These are phyloP conservation scores for Penicillium sp. DNA, from an alignment of 2,329 filamentous ascomycete genomes.

Conservation along the genomic window DNA sequence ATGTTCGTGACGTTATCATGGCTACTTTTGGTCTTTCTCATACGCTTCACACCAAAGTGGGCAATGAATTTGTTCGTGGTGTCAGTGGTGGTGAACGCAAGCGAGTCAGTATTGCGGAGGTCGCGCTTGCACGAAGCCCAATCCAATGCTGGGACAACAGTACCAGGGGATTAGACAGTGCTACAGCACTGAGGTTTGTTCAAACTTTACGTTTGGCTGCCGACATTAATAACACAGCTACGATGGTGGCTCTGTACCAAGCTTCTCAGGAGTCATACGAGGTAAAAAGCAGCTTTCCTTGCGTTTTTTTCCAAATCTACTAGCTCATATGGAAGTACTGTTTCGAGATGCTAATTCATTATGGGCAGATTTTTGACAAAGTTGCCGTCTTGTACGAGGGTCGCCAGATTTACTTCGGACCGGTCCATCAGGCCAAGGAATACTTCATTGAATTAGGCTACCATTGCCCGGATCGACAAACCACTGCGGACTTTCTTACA, in stretches of 20 bases:
- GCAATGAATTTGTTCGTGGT: constrained; percentile 1
- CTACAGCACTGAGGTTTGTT: not conserved
- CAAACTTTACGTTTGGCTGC: not conserved
- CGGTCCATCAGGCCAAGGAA: constrained; percentile 54
- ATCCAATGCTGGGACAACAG: constrained; percentile 1
- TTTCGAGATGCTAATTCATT: not conserved
- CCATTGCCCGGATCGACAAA: constrained; percentile 62
- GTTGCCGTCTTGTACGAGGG: constrained; percentile 28
- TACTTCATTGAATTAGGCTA: constrained; percentile 71
- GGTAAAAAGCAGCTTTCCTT: not conserved
- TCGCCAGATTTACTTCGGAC: constrained; percentile 72
- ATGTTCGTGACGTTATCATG: not conserved
- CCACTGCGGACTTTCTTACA: constrained; percentile 67
- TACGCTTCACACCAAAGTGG: not conserved
- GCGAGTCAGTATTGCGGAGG: constrained; percentile 2
- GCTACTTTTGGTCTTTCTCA: not conserved
- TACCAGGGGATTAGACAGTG: not conserved
- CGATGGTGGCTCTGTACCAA: not conserved
- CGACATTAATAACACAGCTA: not conserved
- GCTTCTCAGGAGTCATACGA: not conserved
- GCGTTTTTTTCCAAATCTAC: not conserved
- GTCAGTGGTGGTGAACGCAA: constrained; percentile 1
- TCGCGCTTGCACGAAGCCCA: not conserved
- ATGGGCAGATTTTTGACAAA: not conserved
- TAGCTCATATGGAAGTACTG: not conserved